Conservation (phyloP, 2,329 filamentous ascomycete genomes). For the Neocatenulostroma microsporum region DNA sequence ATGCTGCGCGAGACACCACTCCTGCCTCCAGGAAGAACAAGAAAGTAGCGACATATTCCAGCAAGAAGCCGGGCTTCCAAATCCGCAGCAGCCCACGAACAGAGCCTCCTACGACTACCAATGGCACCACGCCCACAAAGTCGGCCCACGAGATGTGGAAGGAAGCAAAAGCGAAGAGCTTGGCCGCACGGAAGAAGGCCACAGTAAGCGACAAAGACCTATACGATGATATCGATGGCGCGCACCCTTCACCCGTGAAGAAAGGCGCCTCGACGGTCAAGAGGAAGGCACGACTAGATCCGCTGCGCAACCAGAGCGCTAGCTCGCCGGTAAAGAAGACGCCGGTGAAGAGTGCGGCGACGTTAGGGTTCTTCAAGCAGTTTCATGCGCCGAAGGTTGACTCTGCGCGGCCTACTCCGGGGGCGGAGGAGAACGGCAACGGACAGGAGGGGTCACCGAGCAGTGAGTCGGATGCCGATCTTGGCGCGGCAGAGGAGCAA, state of each 20-base stretch:
- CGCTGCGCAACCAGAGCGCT: slow-evolving; percentile 13
- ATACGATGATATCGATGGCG: slow-evolving; percentile 40
- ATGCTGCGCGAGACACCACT: slow-evolving; percentile 7
- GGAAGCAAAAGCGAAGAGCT: slow-evolving; percentile 14
- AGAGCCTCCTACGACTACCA: slow-evolving; percentile 1
- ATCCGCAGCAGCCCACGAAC: neutral
- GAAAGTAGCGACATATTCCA: slow-evolving; percentile 7
- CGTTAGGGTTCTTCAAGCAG: slow-evolving; percentile 25
- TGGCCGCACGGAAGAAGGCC: slow-evolving; percentile 7
- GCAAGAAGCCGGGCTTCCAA: slow-evolving; percentile 7
- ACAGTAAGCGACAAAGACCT: slow-evolving; percentile 23
- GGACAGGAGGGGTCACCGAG: neutral
- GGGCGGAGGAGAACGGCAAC: neutral
- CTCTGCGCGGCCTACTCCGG: neutral
- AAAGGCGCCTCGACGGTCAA: slow-evolving; percentile 7
- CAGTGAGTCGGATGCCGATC: too few species aligned
- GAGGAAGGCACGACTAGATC: slow-evolving; percentile 15
- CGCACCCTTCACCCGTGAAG: slow-evolving; percentile 18
- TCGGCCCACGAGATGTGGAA: slow-evolving; percentile 13
- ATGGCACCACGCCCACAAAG: neutral
- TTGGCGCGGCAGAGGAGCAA: too few species aligned
- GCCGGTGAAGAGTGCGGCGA: slow-evolving; percentile 5
- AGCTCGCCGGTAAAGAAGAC: slow-evolving; percentile 5
- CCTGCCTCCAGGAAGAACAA: slow-evolving; percentile 8
- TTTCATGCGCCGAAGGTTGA: slow-evolving; percentile 10